Conservation (phyloP, 1,284 basidiomycete genomes). For the Rhodotorula sp. region DNA sequence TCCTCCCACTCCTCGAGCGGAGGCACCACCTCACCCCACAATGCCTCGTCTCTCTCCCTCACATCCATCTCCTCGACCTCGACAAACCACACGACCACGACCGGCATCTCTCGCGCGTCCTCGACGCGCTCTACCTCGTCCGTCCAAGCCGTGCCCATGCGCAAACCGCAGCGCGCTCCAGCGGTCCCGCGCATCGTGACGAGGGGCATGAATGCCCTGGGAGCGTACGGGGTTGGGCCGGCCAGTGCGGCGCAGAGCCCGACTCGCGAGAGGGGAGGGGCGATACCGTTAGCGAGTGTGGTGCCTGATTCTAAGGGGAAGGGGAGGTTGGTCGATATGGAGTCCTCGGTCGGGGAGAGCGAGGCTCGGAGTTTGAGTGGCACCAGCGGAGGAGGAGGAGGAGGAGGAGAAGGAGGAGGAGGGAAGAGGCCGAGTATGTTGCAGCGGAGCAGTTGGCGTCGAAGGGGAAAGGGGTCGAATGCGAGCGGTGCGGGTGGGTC, state of each 20-base stretch:
- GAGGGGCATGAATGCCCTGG: slow-evolving; percentile 26
- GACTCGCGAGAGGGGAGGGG: background rate
- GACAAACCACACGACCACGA: slow-evolving; percentile 13
- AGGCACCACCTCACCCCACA: background rate
- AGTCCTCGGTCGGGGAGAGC: background rate
- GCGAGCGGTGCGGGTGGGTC: too few relatives aligned
- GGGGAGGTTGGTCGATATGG: background rate
- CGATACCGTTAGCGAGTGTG: too few relatives aligned
- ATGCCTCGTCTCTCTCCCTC: slow-evolving; percentile 4
- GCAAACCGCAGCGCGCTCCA: slow-evolving; percentile 22
- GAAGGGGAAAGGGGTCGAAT: background rate
- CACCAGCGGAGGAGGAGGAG: background rate
- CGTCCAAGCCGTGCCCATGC: slow-evolving; percentile 31
- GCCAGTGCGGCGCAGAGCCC: slow-evolving; percentile 2
- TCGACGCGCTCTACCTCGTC: slow-evolving; percentile 19
- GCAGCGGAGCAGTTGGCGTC: slow-evolving; percentile 1
- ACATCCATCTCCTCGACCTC: slow-evolving; percentile 20
- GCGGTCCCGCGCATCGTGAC: slow-evolving; percentile 25
- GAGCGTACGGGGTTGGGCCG: slow-evolving; percentile 21
- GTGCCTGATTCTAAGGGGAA: background rate
- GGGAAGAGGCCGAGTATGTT: background rate
- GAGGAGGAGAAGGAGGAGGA: background rate
- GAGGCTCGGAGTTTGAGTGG: background rate
- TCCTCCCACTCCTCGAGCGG: background rate
- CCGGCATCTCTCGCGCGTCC: slow-evolving; percentile 20